Percentiles rank a stretch among this genome's conserved stretches.
Evolutionary conservation across 352 stramenopile species (phyloP).

Genomic region (Phytophthora melonis): DNA sequence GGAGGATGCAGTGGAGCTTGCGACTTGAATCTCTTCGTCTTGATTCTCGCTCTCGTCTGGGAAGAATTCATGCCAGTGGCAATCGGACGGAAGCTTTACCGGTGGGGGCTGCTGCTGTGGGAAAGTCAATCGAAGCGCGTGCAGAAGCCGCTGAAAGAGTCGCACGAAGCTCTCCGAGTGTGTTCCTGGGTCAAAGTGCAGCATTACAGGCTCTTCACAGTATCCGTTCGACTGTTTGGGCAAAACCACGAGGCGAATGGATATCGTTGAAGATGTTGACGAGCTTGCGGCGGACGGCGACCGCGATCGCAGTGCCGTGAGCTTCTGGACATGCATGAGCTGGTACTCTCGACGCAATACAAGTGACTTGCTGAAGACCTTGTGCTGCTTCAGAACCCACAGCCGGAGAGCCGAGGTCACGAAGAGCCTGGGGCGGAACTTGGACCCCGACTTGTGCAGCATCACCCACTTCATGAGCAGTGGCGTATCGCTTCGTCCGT

Average conservation of each 20-base stretch:
- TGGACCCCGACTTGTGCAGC: constrained; percentile 43
- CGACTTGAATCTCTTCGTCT: constrained; percentile 6
- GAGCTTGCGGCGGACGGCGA: constrained; percentile 2
- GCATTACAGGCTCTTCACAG: constrained; percentile 14
- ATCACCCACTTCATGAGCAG: constrained; percentile 75
- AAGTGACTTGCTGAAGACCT: constrained; percentile 50
- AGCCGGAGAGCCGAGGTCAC: constrained; percentile 68
- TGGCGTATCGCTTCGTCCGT: constrained; percentile 51
- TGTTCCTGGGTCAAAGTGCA: constrained; percentile 70
- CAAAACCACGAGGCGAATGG: constrained; percentile 44
- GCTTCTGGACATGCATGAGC: constrained; percentile 53
- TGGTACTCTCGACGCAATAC: constrained; percentile 47
- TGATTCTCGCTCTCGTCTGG: constrained; percentile 25
- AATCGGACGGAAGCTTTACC: constrained; percentile 47
- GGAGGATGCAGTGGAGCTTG: neutral
- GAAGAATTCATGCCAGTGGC: constrained; percentile 68
- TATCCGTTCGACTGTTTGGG: constrained; percentile 12
- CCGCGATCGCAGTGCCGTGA: constrained; percentile 45
- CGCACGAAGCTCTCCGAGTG: constrained; percentile 64
- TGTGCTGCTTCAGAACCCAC: constrained; percentile 61
- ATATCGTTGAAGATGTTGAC: constrained; percentile 31
- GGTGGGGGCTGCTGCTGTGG: constrained; percentile 42
- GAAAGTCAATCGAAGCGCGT: constrained; percentile 60
- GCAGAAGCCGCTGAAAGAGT: constrained; percentile 61
- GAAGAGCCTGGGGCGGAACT: constrained; percentile 59